phyloP scores from a whole-genome alignment of 169 alveolate genomes.

The Miamiensis avidus region DNA sequence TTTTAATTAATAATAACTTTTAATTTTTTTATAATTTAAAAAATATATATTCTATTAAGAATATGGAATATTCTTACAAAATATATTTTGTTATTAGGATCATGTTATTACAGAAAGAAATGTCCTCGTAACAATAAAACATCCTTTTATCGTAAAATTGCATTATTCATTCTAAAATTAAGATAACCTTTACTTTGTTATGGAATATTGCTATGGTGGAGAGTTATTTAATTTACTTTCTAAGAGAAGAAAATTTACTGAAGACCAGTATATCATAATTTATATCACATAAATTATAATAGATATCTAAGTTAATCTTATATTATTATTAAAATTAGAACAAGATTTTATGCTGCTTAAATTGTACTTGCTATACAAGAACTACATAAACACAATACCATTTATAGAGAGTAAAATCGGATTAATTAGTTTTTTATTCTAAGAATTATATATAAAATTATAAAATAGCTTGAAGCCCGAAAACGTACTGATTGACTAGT shows the following conservation, averaged over 20 bases:
- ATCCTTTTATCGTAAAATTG: slow-evolving; percentile 77
- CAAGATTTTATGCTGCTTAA: slow-evolving; percentile 80
- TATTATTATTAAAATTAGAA: too few species aligned
- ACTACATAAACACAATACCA: slow-evolving; percentile 65
- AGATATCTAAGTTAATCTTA: too few species aligned
- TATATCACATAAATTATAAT: too few species aligned
- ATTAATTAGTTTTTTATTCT: not conserved
- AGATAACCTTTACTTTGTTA: slow-evolving; percentile 63
- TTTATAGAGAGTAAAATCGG: slow-evolving; percentile 43
- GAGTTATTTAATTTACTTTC: slow-evolving; percentile 62
- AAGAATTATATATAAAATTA: too few species aligned
- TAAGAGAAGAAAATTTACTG: slow-evolving; percentile 49
- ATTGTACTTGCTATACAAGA: slow-evolving; percentile 78
- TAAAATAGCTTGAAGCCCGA: slow-evolving; percentile 74
- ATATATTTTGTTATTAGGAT: slow-evolving; percentile 6
- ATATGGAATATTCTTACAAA: not conserved
- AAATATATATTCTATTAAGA: too few species aligned
- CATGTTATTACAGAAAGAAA: slow-evolving; percentile 68
- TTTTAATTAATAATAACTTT: too few species aligned
- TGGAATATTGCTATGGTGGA: slow-evolving; percentile 83
- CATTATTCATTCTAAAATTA: slow-evolving; percentile 77
- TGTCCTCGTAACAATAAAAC: slow-evolving; percentile 58
- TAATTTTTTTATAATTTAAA: too few species aligned
- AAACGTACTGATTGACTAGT: slow-evolving; percentile 70
- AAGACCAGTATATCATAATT: slow-evolving; percentile 24